Conservation (phyloP, 371 early-diverging fungal genomes). For the Apophysomyces trapeziformis region DNA sequence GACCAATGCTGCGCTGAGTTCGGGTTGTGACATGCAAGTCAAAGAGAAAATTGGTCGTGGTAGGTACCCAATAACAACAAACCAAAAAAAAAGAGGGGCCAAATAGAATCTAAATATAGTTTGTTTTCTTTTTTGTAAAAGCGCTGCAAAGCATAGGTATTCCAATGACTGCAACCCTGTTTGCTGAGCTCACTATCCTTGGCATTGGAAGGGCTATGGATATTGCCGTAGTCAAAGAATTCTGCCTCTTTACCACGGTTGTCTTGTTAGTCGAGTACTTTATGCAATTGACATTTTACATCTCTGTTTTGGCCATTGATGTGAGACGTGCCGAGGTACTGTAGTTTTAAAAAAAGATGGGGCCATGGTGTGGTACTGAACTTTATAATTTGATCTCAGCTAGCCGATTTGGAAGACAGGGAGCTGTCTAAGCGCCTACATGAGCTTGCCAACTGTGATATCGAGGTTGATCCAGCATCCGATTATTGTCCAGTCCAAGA, state of each 20-base stretch:
- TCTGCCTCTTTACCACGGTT: slow-evolving; percentile 68
- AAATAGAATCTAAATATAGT: slow-evolving; percentile 2
- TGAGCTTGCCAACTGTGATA: slow-evolving; percentile 26
- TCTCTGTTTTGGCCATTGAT: slow-evolving; percentile 75
- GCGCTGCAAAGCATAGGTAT: slow-evolving; percentile 66
- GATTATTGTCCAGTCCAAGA: slow-evolving; percentile 36
- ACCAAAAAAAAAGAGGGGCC: slow-evolving; percentile 1
- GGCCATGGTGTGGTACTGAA: slow-evolving; percentile 4
- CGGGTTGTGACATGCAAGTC: slow-evolving; percentile 69
- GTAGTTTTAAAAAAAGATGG: slow-evolving; percentile 16
- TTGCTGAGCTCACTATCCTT: slow-evolving; percentile 58
- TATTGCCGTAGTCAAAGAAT: slow-evolving; percentile 67
- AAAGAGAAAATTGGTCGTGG: slow-evolving; percentile 74
- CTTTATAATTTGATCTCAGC: slow-evolving; percentile 18
- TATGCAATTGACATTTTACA: slow-evolving; percentile 75
- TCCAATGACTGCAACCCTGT: slow-evolving; percentile 61
- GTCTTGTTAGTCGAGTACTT: slow-evolving; percentile 72
- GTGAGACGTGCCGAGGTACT: slow-evolving; percentile 72
- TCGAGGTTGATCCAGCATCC: slow-evolving; percentile 23
- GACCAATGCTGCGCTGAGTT: slow-evolving; percentile 70
- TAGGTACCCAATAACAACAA: slow-evolving; percentile 8
- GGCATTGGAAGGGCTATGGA: slow-evolving; percentile 58
- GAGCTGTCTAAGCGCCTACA: slow-evolving; percentile 34
- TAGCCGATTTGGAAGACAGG: slow-evolving; percentile 33
- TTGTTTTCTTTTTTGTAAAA: slow-evolving; percentile 13